These are phyloP conservation scores for Achlya hypogyna DNA, from an alignment of 352 stramenopile genomes.

Conservation along the genomic window DNA sequence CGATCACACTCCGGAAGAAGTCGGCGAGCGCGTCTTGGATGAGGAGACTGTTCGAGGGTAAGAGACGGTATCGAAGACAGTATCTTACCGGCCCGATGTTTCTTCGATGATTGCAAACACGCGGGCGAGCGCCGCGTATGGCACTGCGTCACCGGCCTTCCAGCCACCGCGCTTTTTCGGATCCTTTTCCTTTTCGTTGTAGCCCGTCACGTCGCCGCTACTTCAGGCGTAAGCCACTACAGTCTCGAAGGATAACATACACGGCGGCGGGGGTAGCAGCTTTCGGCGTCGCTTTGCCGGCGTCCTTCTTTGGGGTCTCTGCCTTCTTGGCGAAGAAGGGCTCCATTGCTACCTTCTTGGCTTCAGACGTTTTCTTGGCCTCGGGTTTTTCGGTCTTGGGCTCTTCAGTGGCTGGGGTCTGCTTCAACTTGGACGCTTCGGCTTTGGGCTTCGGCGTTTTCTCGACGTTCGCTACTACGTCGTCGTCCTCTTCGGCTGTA, in stretches of 20 bases:
- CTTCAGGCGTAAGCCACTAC: background rate
- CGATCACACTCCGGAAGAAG: conserved; percentile 79
- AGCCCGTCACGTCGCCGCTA: background rate
- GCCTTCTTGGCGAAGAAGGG: background rate
- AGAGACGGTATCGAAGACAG: background rate
- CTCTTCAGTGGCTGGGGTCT: background rate
- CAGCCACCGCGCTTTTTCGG: conserved; percentile 4
- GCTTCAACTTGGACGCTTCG: background rate
- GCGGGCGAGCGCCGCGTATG: conserved; percentile 48
- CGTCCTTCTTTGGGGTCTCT: background rate
- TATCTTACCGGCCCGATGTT: conserved; percentile 35
- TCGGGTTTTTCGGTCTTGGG: background rate
- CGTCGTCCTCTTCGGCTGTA: background rate
- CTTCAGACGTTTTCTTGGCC: background rate
- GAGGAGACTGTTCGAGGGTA: conserved; percentile 27
- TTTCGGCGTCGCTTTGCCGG: background rate
- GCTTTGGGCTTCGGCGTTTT: background rate
- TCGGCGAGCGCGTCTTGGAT: conserved; percentile 82
- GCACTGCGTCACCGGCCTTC: background rate
- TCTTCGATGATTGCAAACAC: conserved; percentile 76
- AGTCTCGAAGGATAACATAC: background rate
- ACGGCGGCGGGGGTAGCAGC: background rate
- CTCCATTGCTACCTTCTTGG: background rate
- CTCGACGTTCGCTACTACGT: background rate
- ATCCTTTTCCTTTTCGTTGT: conserved; percentile 17